A percentile compares a stretch with the other conserved stretches of the same genome.
Conservation (phyloP, 2,329 filamentous ascomycete genomes). For the Arachnomyces sp. region DNA sequence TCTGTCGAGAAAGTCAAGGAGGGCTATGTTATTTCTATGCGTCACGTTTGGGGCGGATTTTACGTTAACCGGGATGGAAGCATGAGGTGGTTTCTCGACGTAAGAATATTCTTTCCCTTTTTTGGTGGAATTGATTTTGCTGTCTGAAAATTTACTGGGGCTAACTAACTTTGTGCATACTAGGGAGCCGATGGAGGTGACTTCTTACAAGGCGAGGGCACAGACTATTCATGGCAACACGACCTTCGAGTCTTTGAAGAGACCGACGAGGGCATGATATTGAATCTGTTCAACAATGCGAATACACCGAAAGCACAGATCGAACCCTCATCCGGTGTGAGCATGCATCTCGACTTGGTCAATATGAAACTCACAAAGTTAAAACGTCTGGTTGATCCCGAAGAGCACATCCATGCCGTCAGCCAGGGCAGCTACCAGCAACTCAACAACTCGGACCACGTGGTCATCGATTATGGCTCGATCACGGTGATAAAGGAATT, state of each 20-base stretch:
- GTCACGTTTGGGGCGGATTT: slow-evolving; percentile 28
- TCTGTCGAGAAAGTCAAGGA: slow-evolving; percentile 24
- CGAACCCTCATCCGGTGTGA: slow-evolving; percentile 17
- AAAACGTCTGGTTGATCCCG: slow-evolving; percentile 15
- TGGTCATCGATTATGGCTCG: slow-evolving; percentile 29
- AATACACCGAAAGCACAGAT: slow-evolving; percentile 19
- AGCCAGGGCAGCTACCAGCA: slow-evolving; percentile 25
- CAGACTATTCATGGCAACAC: slow-evolving; percentile 26
- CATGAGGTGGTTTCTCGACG: slow-evolving; percentile 22
- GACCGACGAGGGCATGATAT: slow-evolving; percentile 24
- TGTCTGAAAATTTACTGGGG: too few species aligned
- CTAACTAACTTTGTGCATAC: not conserved
- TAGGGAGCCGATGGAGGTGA: slow-evolving; percentile 22
- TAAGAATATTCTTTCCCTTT: slow-evolving; percentile 8
- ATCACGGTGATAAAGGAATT: slow-evolving; percentile 31
- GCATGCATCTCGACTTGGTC: slow-evolving; percentile 16
- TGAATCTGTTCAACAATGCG: slow-evolving; percentile 27
- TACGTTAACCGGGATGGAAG: slow-evolving; percentile 24
- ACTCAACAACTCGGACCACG: slow-evolving; percentile 17
- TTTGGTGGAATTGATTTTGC: too few species aligned
- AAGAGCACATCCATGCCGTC: slow-evolving; percentile 19
- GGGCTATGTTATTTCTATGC: slow-evolving; percentile 28
- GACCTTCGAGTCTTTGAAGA: slow-evolving; percentile 30
- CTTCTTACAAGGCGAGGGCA: slow-evolving; percentile 17
- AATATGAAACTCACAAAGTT: slow-evolving; percentile 18